Conservation (phyloP, 2,329 filamentous ascomycete genomes). For the Pyricularia pennisetigena region DNA sequence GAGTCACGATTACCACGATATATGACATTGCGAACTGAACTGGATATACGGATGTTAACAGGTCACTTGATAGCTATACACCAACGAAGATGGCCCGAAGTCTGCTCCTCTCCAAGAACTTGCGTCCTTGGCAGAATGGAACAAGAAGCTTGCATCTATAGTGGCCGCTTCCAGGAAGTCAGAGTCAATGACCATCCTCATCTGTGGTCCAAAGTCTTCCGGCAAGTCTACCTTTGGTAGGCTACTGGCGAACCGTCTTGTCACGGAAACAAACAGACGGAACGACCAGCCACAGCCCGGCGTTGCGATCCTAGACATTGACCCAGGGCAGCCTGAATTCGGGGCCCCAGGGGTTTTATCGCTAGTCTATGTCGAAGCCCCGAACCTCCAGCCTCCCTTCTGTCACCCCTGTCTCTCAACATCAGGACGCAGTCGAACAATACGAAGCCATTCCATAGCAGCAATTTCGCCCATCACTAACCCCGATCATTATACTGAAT, state of each 20-base stretch:
- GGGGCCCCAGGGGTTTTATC: constrained; percentile 60
- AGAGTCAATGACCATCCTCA: constrained; percentile 35
- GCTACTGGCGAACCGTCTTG: constrained; percentile 54
- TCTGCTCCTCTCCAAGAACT: constrained; percentile 41
- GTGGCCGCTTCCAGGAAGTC: constrained; percentile 22
- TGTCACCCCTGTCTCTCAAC: constrained; percentile 37
- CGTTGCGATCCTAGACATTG: constrained; percentile 60
- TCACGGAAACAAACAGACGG: constrained; percentile 33
- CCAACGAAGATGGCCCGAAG: constrained; percentile 40
- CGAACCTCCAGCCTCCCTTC: constrained; percentile 59
- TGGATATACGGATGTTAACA: background rate
- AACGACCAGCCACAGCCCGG: constrained; percentile 17
- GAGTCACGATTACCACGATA: background rate
- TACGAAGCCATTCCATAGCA: constrained; percentile 59
- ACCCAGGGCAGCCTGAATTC: constrained; percentile 71
- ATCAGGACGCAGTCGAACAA: constrained; percentile 23
- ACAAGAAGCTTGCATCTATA: constrained; percentile 43
- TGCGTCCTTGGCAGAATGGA: constrained; percentile 49
- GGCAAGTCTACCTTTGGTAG: constrained; percentile 69
- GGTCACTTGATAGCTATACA: constrained; percentile 34
- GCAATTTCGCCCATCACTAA: constrained; percentile 56
- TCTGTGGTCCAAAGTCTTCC: constrained; percentile 61
- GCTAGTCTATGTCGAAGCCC: constrained; percentile 47
- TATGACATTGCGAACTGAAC: background rate
- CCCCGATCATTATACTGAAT: constrained; percentile 55